Evolutionary conservation across 306 rosid species (phyloP), one percentile per base, ranked within the genome.

Genomic region (Gynostemma pentaphyllum): DNA sequence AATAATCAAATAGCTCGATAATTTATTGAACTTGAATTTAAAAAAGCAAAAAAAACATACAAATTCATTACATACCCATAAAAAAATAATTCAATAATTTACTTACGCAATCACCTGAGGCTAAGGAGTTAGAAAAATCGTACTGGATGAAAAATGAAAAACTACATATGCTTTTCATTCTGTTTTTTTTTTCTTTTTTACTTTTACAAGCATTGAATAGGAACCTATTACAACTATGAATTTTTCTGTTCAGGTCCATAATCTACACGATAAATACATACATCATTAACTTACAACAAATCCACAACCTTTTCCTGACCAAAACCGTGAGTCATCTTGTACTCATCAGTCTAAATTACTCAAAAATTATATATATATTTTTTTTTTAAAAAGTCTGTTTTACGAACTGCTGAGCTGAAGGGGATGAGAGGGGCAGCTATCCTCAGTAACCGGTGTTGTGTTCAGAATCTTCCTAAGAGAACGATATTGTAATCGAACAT

Each of bases 401-500:
- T 72, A 78, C 45, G 90, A 75, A 82, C 81, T 70, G 74, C 74
- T 84, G 64, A 75, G 86, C 74, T 79, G 90, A 71, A 86, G 73
- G 68, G 81, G 73, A 67, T 80, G 87, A 14, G 74, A 57, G 46
- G 81, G 76, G 50, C 79, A 67, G 57, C 45, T 79, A 70, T 72
- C 87, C 54, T 76, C 84, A 4, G 62, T 53, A 13, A 64, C 66
- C 16, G 19, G 49, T 16, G 74, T 68, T 10, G 87, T 34, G 72
- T 57, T 85, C 48, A 68, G 64, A 53, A 82, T 80, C 84, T 92
- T 92, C 72, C 99, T 69, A 45, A 92, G 95, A 42, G 99, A 92
- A 45, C 96, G 95, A 74, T 92, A 92, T 70, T 92, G 96, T 79
- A 92, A 71, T 36, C 99, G 88, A 66, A 92, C 94, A 70, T 84